Evolutionary conservation across 169 alveolate genomes (phyloP).

Genomic region (Cyclospora cayetanensis): DNA sequence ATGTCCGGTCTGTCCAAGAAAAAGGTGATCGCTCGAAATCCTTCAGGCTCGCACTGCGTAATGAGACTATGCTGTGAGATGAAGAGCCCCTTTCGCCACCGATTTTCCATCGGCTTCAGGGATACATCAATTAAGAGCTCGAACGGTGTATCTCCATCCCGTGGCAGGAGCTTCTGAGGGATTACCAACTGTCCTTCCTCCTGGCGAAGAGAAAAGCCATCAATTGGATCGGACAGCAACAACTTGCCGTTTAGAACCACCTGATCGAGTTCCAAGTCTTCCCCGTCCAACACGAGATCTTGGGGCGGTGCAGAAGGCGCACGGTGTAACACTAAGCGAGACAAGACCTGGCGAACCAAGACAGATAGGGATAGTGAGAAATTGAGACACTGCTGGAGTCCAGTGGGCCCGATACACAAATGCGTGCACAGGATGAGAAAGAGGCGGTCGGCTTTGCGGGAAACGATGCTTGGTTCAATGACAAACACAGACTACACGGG

Average conservation of each 20-base stretch:
- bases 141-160: slow-evolving; percentile 46
- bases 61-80: slow-evolving; percentile 83
- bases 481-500: too few relatives aligned
- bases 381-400: too few relatives aligned
- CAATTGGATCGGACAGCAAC: slow-evolving; percentile 78
- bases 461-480: too few relatives aligned
- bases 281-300: slow-evolving; percentile 88
- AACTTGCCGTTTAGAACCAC: slow-evolving; percentile 81
- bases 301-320: slow-evolving; percentile 73
- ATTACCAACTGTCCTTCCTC: slow-evolving; percentile 66
- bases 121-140: slow-evolving; percentile 81
- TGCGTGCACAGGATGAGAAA: too few relatives aligned
- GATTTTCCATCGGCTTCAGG: slow-evolving; percentile 85
- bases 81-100: slow-evolving; percentile 85
- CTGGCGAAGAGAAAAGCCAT: background rate
- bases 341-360: slow-evolving; percentile 81
- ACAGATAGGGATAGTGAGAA: too few relatives aligned
- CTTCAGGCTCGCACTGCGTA: slow-evolving; percentile 91
- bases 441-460: too few relatives aligned
- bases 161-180: slow-evolving; percentile 64
- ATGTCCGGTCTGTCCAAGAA: slow-evolving; percentile 92
- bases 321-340: background rate
- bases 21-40: slow-evolving; percentile 89
- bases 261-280: slow-evolving; percentile 82
- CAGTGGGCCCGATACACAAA: too few relatives aligned